A percentile compares a stretch with the other conserved stretches of the same genome.
phyloP scores from a whole-genome alignment of 345 rosid species.

The Linum usitatissimum region DNA sequence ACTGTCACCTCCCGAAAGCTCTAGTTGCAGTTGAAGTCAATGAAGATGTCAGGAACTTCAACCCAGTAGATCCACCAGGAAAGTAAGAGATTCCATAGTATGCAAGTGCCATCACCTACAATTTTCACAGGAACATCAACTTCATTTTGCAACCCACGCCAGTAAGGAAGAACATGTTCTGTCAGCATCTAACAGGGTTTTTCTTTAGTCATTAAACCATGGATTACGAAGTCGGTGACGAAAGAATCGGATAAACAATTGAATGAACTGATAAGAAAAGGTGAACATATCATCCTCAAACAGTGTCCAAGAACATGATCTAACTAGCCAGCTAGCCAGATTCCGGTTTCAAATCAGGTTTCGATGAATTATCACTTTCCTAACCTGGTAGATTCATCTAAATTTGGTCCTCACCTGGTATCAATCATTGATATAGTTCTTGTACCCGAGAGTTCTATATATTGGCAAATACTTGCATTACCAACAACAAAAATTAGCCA shows the following conservation, averaged over 20 bases:
- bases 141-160: neutral
- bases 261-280: too few species aligned
- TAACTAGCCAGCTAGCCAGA: too few species aligned
- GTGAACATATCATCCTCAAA: neutral
- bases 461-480: neutral
- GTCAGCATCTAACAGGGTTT: neutral
- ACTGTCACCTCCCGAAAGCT: conserved; percentile 1
- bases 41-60: conserved; percentile 1
- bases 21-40: neutral
- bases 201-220: too few species aligned
- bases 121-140: conserved; percentile 10
- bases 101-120: conserved; percentile 45
- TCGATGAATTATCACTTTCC: too few species aligned
- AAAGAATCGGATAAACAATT: too few species aligned
- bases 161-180: neutral
- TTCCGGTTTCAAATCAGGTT: too few species aligned
- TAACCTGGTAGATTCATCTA: too few species aligned
- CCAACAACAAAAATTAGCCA: neutral
- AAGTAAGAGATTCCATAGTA: conserved; percentile 71
- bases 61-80: conserved; percentile 3
- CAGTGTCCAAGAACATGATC: too few species aligned
- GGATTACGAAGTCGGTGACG: too few species aligned
- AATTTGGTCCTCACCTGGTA: too few species aligned
- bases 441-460: too few species aligned
- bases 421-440: too few species aligned